A percentile compares a stretch with the other conserved stretches of the same genome.
phyloP scores from a whole-genome alignment of 306 rosid genomes.

The Sicyos edulis region DNA sequence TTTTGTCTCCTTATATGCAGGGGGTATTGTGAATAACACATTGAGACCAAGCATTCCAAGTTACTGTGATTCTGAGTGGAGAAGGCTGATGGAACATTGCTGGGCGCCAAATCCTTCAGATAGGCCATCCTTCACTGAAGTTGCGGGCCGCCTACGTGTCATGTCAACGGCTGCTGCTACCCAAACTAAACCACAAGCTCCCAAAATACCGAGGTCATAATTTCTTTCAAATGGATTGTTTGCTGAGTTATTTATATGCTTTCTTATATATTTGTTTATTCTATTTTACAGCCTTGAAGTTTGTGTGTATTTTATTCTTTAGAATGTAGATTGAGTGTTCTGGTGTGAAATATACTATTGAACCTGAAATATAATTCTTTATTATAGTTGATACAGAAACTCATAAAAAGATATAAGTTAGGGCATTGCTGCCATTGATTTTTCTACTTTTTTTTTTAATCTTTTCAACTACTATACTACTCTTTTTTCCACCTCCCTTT shows the following conservation, averaged over 20 bases:
- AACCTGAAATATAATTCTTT: slow-evolving; percentile 17
- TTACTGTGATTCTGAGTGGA: slow-evolving; percentile 78
- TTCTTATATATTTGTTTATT: slow-evolving; percentile 28
- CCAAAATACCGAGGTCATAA: slow-evolving; percentile 57
- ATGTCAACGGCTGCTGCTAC: slow-evolving; percentile 56
- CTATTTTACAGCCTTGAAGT: slow-evolving; percentile 27
- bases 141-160: slow-evolving; percentile 61
- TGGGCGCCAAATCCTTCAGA: slow-evolving; percentile 90
- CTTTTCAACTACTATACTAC: not conserved
- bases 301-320: slow-evolving; percentile 19
- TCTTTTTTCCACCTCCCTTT: not conserved
- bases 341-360: slow-evolving; percentile 4
- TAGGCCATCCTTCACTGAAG: slow-evolving; percentile 93
- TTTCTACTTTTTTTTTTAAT: not conserved
- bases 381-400: not conserved
- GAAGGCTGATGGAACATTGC: slow-evolving; percentile 84
- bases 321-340: slow-evolving; percentile 12
- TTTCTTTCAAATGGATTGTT: slow-evolving; percentile 24
- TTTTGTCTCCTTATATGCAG: slow-evolving; percentile 30
- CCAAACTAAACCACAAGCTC: slow-evolving; percentile 71
- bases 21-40: slow-evolving; percentile 90
- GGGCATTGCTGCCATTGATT: slow-evolving; percentile 4
- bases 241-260: not conserved
- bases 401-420: not conserved
- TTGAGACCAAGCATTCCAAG: slow-evolving; percentile 83